These are phyloP conservation scores for Camillea tinctor DNA, from an alignment of 2,329 filamentous ascomycete species.

Conservation along the genomic window DNA sequence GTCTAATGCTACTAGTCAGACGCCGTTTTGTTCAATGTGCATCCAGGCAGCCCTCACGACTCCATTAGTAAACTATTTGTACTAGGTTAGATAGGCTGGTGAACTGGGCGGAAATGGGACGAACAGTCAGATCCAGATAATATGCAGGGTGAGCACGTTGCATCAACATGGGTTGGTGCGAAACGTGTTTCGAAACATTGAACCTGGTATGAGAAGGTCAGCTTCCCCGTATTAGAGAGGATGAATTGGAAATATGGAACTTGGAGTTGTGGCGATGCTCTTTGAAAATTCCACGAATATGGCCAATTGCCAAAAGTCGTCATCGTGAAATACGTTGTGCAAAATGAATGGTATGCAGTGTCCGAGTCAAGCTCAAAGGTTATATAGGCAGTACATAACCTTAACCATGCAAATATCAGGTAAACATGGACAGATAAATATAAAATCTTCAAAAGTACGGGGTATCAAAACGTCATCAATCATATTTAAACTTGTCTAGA, in stretches of 20 bases:
- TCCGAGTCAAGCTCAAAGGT: neutral
- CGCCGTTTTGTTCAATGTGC: neutral
- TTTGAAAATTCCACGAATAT: neutral
- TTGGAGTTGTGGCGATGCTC: neutral
- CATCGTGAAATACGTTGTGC: slow-evolving; percentile 3
- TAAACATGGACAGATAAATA: neutral
- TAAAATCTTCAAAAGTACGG: neutral
- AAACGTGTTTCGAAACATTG: neutral
- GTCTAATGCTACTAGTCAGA: neutral
- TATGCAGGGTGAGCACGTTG: neutral
- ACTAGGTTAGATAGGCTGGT: neutral
- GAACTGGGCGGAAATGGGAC: neutral
- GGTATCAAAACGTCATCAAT: neutral
- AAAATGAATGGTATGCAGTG: neutral
- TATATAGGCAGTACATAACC: neutral
- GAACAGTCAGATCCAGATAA: neutral
- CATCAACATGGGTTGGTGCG: neutral
- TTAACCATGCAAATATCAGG: neutral
- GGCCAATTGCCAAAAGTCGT: slow-evolving; percentile 10
- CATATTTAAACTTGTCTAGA: slow-evolving; percentile 42
- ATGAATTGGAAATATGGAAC: too few relatives aligned
- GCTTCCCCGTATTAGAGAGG: neutral
- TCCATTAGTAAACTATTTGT: too few relatives aligned
- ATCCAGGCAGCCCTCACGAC: neutral
- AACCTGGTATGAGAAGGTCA: neutral